These are phyloP conservation scores for Craspedostauros australis DNA, from an alignment of 108 stramenopile genomes.

Conservation along the genomic window DNA sequence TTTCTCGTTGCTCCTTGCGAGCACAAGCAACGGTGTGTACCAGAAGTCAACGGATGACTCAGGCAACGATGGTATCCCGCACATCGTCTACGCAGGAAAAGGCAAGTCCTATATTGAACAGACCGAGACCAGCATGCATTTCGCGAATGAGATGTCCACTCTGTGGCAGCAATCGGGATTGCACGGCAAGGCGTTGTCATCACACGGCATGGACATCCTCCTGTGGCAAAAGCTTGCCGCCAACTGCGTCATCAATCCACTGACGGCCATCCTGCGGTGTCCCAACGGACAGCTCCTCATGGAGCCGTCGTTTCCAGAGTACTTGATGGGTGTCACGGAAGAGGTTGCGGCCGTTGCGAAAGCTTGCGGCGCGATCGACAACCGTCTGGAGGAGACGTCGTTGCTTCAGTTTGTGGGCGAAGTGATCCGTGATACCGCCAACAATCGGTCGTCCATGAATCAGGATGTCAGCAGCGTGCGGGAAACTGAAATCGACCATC, in stretches of 20 bases:
- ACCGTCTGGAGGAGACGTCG: neutral
- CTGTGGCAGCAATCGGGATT: conserved; percentile 29
- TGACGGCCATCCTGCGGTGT: conserved; percentile 43
- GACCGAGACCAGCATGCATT: neutral
- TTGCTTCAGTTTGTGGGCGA: conserved; percentile 37
- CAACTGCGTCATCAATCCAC: conserved; percentile 74
- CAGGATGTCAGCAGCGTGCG: conserved; percentile 45
- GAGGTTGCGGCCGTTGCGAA: conserved; percentile 19
- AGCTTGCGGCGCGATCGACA: neutral
- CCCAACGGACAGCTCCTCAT: conserved; percentile 37
- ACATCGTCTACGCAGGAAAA: conserved; percentile 36
- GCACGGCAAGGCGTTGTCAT: conserved; percentile 6
- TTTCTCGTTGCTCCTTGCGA: conserved; percentile 43
- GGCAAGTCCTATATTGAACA: conserved; percentile 31
- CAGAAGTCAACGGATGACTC: neutral
- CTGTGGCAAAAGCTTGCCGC: conserved; percentile 72
- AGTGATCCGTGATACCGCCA: conserved; percentile 53
- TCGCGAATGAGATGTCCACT: conserved; percentile 5
- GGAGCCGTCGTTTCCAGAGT: conserved; percentile 11
- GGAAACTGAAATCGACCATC: conserved; percentile 65
- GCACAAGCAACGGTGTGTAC: neutral
- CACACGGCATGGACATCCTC: conserved; percentile 32
- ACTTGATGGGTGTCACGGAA: conserved; percentile 4
- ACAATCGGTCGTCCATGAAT: conserved; percentile 74
- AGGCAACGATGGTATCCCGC: conserved; percentile 4